Base-by-base conservation (phyloP, 495 filamentous ascomycete species). In the Penicillium antarcticum region DNA sequence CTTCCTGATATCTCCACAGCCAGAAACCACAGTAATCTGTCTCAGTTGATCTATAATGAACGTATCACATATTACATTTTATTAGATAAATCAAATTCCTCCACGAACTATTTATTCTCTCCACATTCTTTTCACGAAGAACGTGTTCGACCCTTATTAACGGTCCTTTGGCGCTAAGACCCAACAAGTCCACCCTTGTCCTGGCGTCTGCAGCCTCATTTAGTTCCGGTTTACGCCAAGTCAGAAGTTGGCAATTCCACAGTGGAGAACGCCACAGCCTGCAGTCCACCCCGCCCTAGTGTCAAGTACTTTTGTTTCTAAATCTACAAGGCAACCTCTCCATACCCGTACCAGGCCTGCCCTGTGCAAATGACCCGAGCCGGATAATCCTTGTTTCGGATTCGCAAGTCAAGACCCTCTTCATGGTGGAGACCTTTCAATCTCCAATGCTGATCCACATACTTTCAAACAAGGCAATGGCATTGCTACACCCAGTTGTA, bases 261-360 rank as follows among this genome's bases (percentile, higher is more conserved):
- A 35, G 46, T 49, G 47, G 47, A 49, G 47, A 31, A 29, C 10
- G 46, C 46, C 47, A 49, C 19, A 16, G 12, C 18, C 37, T 41
- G 26, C 12, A 17, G 14, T 48, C 36, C 46, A 48, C 46, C 14
- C 1, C 0, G 1, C 12, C 5, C 8, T 29, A 29, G 26, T 29
- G 26, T 7, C 42, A 32, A 24, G 36, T 40, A 48, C 46, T 48
- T 32, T 14, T 36, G 37, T 5, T 10, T 48, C 40, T 24, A 7
- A 29, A 29, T 29, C 5, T 8, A 29, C 26, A 29, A 29, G 5
- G 26, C 26, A 9, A 8, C 5, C 26, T 29, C 26, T 29, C 7
- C 26, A 29, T 29, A 29, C 26, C 7, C 26, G 9, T 29, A 7
- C 8, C 5, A 29, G 26, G 8, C 26, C 26, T 9, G 26, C 11